These are phyloP conservation scores for Komagataella populi DNA, from an alignment of 805 yeast species.

Conservation along the genomic window DNA sequence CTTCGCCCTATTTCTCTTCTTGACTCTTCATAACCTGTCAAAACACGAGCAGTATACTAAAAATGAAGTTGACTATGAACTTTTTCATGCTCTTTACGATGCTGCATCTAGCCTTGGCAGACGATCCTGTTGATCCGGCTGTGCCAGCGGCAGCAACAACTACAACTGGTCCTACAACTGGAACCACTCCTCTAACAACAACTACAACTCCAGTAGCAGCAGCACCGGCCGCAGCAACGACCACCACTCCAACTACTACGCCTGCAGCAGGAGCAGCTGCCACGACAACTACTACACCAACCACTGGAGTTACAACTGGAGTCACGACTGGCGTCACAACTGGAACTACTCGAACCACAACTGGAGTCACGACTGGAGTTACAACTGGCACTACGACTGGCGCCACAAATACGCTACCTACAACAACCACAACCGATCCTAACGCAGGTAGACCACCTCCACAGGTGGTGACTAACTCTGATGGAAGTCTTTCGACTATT, in stretches of 20 bases:
- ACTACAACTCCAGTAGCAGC: slow-evolving; percentile 3
- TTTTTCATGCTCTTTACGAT: neutral
- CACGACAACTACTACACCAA: slow-evolving; percentile 3
- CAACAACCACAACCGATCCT: slow-evolving; percentile 3
- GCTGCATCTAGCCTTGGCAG: neutral
- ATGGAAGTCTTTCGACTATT: slow-evolving; percentile 14
- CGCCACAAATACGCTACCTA: slow-evolving; percentile 1
- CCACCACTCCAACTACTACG: slow-evolving; percentile 6
- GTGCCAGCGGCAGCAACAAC: slow-evolving; percentile 4
- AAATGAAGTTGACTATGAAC: neutral
- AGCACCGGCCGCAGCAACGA: slow-evolving; percentile 1
- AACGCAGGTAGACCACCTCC: slow-evolving; percentile 2
- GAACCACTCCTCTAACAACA: slow-evolving; percentile 3
- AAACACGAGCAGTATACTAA: neutral
- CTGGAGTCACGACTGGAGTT: slow-evolving; percentile 2
- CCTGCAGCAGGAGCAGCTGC: slow-evolving; percentile 4
- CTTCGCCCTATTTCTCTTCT: neutral
- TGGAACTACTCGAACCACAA: neutral
- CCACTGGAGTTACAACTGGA: slow-evolving; percentile 1
- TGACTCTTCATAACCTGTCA: neutral
- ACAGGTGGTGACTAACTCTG: slow-evolving; percentile 11
- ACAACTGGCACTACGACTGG: slow-evolving; percentile 2
- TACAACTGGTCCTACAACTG: slow-evolving; percentile 4
- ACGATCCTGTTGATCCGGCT: neutral
- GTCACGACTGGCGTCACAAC: slow-evolving; percentile 1